Percentiles rank a stretch among this genome's conserved stretches.
Evolutionary conservation across 768 basidiomycete species (phyloP).

Genomic region (Phallus indusiatus): DNA sequence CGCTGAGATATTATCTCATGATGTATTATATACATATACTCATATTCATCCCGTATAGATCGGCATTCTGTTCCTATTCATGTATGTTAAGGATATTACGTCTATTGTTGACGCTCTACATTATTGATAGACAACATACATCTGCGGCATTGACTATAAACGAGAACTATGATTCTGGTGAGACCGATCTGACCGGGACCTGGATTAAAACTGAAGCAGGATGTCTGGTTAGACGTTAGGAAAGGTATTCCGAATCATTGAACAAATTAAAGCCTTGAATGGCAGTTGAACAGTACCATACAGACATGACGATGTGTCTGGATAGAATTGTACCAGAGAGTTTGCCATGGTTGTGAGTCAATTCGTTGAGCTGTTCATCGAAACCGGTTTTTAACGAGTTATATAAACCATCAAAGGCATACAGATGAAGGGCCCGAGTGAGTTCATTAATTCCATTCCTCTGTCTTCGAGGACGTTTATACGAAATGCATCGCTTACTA

Average conservation of each 20-base stretch:
- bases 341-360: slow-evolving; percentile 45
- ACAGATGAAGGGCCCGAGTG: slow-evolving; percentile 91
- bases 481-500: slow-evolving; percentile 4
- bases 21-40: neutral
- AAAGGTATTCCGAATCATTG: slow-evolving; percentile 10
- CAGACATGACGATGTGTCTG: slow-evolving; percentile 93
- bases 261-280: neutral
- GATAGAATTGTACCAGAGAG: slow-evolving; percentile 82
- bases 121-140: slow-evolving; percentile 56
- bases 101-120: neutral
- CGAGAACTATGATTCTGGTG: slow-evolving; percentile 82
- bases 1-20: slow-evolving; percentile 9
- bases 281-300: neutral
- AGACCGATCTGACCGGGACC: slow-evolving; percentile 25
- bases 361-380: too few relatives aligned
- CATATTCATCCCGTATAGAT: slow-evolving; percentile 32
- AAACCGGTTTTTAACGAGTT: neutral
- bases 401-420: slow-evolving; percentile 32
- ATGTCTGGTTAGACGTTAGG: slow-evolving; percentile 14
- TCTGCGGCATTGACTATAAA: slow-evolving; percentile 76
- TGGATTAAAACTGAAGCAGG: neutral
- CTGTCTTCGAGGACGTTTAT: too few relatives aligned
- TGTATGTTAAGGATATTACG: slow-evolving; percentile 32
- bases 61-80: slow-evolving; percentile 85
- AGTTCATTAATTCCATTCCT: slow-evolving; percentile 18